Conservation (phyloP, 805 yeast genomes). For the Metschnikowia amazonensis region DNA sequence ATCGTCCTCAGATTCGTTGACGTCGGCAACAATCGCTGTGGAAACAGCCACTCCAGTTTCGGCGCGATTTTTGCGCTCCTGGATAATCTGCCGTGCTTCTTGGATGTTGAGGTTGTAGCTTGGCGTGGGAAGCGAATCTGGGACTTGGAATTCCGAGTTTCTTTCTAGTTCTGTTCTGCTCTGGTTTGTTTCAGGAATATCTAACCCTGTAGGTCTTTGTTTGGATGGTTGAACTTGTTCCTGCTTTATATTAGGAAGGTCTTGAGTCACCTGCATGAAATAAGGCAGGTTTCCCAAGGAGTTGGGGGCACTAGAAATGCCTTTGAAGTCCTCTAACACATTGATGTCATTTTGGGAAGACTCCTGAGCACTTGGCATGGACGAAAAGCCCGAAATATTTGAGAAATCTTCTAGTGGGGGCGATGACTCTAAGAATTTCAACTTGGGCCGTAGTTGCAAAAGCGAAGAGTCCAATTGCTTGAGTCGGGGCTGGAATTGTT, state of each 20-base stretch:
- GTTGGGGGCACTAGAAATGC: neutral
- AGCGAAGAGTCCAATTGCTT: conserved; percentile 17
- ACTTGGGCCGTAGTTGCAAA: conserved; percentile 7
- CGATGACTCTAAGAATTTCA: conserved; percentile 16
- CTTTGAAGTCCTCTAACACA: neutral
- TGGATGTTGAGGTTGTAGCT: neutral
- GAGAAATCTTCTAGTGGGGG: conserved; percentile 11
- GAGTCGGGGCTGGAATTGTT: conserved; percentile 26
- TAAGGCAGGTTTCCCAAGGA: neutral
- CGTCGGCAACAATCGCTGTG: neutral
- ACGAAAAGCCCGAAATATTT: conserved; percentile 9
- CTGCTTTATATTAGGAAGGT: neutral
- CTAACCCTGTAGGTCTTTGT: neutral
- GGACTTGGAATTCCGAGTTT: neutral
- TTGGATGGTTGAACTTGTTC: neutral
- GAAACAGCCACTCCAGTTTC: neutral
- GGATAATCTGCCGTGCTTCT: conserved; percentile 2
- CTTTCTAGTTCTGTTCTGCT: neutral
- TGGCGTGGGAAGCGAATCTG: neutral
- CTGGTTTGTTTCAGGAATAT: neutral
- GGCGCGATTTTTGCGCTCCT: neutral
- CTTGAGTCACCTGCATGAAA: neutral
- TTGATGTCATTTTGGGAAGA: neutral
- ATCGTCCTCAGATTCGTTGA: conserved; percentile 16
- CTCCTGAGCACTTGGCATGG: neutral